Evolutionary conservation across 2,329 filamentous ascomycete genomes (phyloP).

Genomic region (Aspergillus sp.): DNA sequence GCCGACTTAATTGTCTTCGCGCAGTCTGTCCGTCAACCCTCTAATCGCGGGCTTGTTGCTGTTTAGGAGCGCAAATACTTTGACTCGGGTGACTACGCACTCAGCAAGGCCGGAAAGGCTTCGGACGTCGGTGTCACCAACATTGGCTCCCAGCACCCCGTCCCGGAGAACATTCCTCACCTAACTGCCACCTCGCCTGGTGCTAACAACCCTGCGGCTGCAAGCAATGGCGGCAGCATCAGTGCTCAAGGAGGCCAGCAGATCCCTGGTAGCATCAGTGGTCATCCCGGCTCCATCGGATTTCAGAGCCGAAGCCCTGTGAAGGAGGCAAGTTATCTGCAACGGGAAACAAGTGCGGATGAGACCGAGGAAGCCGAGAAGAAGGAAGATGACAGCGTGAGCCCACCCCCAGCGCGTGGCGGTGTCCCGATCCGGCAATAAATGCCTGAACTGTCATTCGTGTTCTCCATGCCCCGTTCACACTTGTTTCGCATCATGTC

Average conservation of each 20-base stretch:
- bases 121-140: conserved; percentile 90
- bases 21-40: not conserved
- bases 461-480: not conserved
- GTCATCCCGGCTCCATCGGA: conserved; percentile 41
- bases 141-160: conserved; percentile 91
- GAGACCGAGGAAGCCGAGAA: conserved; percentile 43
- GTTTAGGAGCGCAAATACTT: conserved; percentile 94
- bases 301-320: conserved; percentile 73
- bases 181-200: conserved; percentile 65
- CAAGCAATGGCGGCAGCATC: conserved; percentile 32
- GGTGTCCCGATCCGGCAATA: conserved; percentile 68
- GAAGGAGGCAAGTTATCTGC: conserved; percentile 86
- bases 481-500: conserved; percentile 2
- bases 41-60: not conserved
- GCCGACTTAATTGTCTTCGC: conserved; percentile 3
- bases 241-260: conserved; percentile 42
- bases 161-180: conserved; percentile 93
- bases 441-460: not conserved
- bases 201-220: conserved; percentile 36
- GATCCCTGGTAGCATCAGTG: conserved; percentile 46
- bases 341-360: conserved; percentile 74
- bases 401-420: conserved; percentile 49
- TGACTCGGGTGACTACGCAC: conserved; percentile 92
- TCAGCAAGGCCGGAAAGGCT: conserved; percentile 96
- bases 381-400: conserved; percentile 45